Evolutionary conservation across 2,329 filamentous ascomycete genomes (phyloP).

Genomic region (Clonostachys chloroleuca): DNA sequence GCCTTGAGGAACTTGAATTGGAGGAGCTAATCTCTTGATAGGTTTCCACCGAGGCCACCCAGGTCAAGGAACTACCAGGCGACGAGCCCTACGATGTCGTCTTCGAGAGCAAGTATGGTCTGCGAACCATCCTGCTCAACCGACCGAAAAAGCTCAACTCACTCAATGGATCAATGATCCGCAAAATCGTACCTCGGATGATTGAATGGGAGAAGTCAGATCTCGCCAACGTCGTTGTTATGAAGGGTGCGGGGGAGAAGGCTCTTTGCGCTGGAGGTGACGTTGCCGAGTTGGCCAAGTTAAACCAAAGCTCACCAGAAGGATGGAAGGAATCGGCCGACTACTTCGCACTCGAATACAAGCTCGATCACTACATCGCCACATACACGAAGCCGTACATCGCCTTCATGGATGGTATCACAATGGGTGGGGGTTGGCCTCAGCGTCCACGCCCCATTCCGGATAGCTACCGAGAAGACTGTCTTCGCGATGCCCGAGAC

Average conservation of each 20-base stretch:
- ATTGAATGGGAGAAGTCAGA: constrained; percentile 94
- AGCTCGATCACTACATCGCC: constrained; percentile 90
- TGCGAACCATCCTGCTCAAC: constrained; percentile 92
- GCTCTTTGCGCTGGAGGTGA: constrained; percentile 95
- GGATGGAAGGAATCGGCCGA: constrained; percentile 73
- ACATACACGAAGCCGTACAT: constrained; percentile 92
- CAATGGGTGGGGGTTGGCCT: constrained; percentile 98
- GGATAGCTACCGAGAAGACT: constrained; percentile 93
- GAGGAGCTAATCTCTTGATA: constrained; percentile 4
- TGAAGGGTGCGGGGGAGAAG: constrained; percentile 82
- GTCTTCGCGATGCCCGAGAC: constrained; percentile 99
- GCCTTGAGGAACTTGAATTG: background rate
- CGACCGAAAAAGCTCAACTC: constrained; percentile 89
- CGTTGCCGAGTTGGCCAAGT: constrained; percentile 71
- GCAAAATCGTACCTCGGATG: constrained; percentile 86
- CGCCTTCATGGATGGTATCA: constrained; percentile 95
- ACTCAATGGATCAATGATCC: constrained; percentile 88
- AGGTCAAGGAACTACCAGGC: constrained; percentile 51
- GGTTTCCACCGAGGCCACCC: constrained; percentile 25
- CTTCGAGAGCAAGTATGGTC: constrained; percentile 83
- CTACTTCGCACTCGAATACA: constrained; percentile 95
- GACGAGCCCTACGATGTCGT: constrained; percentile 89
- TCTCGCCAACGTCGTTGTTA: constrained; percentile 85
- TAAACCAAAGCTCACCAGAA: constrained; percentile 62
- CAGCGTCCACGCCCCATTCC: constrained; percentile 90